Evolutionary conservation across 768 basidiomycete genomes (phyloP).

Genomic region (Mycena belliarum): DNA sequence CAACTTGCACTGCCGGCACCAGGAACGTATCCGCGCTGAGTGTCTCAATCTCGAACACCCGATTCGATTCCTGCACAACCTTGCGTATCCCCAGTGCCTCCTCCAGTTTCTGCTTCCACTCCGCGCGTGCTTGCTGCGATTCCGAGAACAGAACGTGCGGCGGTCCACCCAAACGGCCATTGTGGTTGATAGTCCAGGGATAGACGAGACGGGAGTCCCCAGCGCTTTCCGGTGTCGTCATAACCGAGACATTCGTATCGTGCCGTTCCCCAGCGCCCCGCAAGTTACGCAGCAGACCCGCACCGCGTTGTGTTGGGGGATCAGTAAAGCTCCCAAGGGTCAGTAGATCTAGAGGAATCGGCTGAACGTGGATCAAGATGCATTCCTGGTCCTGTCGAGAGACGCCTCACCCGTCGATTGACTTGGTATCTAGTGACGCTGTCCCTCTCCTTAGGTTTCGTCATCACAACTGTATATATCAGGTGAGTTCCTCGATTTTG

Average conservation of each 20-base stretch:
- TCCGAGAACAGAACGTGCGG: conserved; percentile 88
- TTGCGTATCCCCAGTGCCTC: conserved; percentile 85
- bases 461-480: conserved; percentile 71
- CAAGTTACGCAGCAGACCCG: conserved; percentile 66
- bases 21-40: conserved; percentile 88
- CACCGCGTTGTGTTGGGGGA: conserved; percentile 70
- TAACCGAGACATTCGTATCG: conserved; percentile 14
- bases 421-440: conserved; percentile 76
- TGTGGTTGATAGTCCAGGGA: conserved; percentile 89
- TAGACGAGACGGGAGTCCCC: conserved; percentile 76
- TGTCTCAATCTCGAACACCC: conserved; percentile 91
- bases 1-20: conserved; percentile 62
- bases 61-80: conserved; percentile 90
- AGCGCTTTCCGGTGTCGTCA: conserved; percentile 29
- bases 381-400: not conserved
- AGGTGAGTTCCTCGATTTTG: not conserved
- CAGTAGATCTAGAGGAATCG: conserved; percentile 89
- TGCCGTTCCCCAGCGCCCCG: conserved; percentile 28
- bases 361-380: conserved; percentile 45
- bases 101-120: conserved; percentile 90
- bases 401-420: conserved; percentile 66
- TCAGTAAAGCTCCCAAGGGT: conserved; percentile 87
- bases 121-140: conserved; percentile 65
- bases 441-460: conserved; percentile 81
- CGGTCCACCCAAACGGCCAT: conserved; percentile 80